Evolutionary conservation across 2,329 filamentous ascomycete species (phyloP).

Genomic region (Phoma sp.): DNA sequence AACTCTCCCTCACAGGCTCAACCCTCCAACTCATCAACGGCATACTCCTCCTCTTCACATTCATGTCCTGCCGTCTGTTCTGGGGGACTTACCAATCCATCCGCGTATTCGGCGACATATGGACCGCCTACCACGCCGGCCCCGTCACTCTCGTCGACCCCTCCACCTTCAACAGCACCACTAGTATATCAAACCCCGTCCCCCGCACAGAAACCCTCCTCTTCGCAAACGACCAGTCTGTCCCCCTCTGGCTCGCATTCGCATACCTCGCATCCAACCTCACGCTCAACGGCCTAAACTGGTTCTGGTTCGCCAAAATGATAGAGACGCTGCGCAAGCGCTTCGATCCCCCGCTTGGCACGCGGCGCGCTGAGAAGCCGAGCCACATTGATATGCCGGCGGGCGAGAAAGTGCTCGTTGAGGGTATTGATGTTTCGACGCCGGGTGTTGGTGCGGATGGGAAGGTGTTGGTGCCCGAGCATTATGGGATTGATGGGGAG

Average conservation of each 20-base stretch:
- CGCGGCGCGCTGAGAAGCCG: conserved; percentile 35
- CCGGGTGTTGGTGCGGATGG: conserved; percentile 28
- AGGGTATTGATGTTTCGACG: conserved; percentile 43
- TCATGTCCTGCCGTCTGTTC: conserved; percentile 78
- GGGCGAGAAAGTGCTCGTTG: conserved; percentile 42
- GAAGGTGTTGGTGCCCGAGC: conserved; percentile 22
- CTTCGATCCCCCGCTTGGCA: conserved; percentile 67
- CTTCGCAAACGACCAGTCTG: conserved; percentile 51
- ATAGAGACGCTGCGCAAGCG: conserved; percentile 78
- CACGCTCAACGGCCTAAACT: conserved; percentile 77
- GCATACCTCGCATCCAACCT: conserved; percentile 75
- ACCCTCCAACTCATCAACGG: conserved; percentile 79
- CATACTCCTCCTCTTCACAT: conserved; percentile 72
- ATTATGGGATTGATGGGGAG: conserved; percentile 27
- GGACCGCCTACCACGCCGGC: conserved; percentile 51
- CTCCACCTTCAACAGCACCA: conserved; percentile 35
- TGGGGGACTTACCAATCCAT: conserved; percentile 78
- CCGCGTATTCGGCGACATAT: conserved; percentile 71
- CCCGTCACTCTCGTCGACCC: conserved; percentile 34
- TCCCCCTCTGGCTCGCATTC: conserved; percentile 74
- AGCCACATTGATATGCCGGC: conserved; percentile 24
- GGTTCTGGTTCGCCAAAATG: conserved; percentile 90
- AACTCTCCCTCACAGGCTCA: conserved; percentile 80
- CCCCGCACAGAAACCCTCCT: conserved; percentile 56
- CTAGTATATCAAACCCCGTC: conserved; percentile 19